Conservation (phyloP, 108 stramenopile genomes). For the Seminavis robusta region DNA sequence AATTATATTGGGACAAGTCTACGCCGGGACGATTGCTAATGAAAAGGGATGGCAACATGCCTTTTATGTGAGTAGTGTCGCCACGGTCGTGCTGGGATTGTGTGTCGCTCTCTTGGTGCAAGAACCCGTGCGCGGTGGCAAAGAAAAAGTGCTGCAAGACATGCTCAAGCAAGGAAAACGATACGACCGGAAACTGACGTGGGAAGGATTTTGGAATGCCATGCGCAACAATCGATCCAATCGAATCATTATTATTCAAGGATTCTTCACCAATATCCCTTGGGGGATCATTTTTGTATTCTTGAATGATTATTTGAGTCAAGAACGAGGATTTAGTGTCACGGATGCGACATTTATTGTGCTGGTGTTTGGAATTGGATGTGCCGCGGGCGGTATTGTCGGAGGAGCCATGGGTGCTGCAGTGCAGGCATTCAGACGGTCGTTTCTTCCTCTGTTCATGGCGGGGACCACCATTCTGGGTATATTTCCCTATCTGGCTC, state of each 20-base stretch:
- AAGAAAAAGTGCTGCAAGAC: conserved; percentile 59
- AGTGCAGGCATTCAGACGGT: conserved; percentile 26
- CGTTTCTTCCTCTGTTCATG: conserved; percentile 57
- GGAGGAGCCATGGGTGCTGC: conserved; percentile 55
- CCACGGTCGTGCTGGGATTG: conserved; percentile 29
- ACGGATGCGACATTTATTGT: conserved; percentile 61
- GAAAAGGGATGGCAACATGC: conserved; percentile 48
- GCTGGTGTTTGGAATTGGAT: conserved; percentile 53
- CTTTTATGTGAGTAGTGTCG: conserved; percentile 38
- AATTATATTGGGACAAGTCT: conserved; percentile 62
- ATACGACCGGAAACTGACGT: conserved; percentile 66
- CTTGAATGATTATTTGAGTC: conserved; percentile 64
- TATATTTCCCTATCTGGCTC: conserved; percentile 48
- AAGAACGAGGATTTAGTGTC: conserved; percentile 62
- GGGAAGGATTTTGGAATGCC: conserved; percentile 50
- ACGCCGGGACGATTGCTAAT: conserved; percentile 50
- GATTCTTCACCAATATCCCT: conserved; percentile 59
- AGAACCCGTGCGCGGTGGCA: conserved; percentile 69
- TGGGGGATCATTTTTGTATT: conserved; percentile 74
- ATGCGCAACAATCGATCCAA: conserved; percentile 54
- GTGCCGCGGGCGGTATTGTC: conserved; percentile 56
- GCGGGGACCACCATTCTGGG: conserved; percentile 43
- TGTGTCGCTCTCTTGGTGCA: conserved; percentile 43
- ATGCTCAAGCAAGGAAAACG: conserved; percentile 48
- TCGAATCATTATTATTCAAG: conserved; percentile 47